Base-by-base conservation (phyloP, 345 rosid genomes). In the Aethionema arabicum region DNA sequence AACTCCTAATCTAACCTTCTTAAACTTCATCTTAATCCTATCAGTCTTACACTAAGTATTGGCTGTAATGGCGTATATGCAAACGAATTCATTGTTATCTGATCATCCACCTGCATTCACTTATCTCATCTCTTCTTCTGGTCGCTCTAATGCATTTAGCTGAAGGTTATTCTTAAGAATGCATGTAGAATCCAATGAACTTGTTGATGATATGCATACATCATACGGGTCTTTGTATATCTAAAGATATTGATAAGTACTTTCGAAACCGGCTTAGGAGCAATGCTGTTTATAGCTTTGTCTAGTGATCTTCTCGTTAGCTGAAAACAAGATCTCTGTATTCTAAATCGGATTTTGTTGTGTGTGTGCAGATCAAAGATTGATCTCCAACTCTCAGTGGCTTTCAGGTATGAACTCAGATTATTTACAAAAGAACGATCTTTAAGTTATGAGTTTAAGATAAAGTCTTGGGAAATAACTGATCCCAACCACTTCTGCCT, bases 341-440 rank as follows among this genome's bases (percentile, higher is more conserved):
- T 32, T 49, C 55, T 54, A 56, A 61, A 39, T 61, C 50, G 39
- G 11, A 32, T 54, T 47, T 61, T 61, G 54, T 8, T 29, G 10
- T 61, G 56, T 59, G 21, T 59, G 55, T 52, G 55, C 56, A 52
- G 55, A 38, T 27, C 40, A 63, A 46, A 55, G 63, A 29, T 60
- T 32, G 31, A 14, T 32, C 54, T 31, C 47, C 47, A 61, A 47
- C 35, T 11, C 4, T 44, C 51, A 38, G 16, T n/a, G 61, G 62
- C 43, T 42, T 68, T 61, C 50, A 46, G 21, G 55, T 3, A 56
- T 61, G 32, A 62, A 61, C 61, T 64, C 31, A 61, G 44, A 69
- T 61, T 39, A 32, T 61, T 5, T 69, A n/a, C n/a, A 21, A 21
- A 21, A 21, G 27, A 21, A 21, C 27, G 27, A 21, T 1, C 27